Conservation (phyloP, 1,139 yeast species). For the Hanseniaspora gamundiae region DNA sequence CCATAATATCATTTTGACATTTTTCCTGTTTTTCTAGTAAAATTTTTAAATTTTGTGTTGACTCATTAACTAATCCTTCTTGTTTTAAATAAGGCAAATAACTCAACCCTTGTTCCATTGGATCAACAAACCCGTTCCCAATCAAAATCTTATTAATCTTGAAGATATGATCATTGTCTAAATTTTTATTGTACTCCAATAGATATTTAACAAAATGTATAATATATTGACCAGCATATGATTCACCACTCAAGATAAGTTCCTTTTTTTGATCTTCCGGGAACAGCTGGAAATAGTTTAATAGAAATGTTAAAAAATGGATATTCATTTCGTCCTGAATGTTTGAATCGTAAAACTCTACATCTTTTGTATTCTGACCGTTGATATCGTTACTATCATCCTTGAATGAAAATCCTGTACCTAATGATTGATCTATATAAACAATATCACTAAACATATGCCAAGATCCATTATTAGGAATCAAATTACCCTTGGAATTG, state of each 20-base stretch:
- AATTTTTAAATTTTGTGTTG: constrained; percentile 29
- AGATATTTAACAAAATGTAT: constrained; percentile 73
- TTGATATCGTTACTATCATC: constrained; percentile 16
- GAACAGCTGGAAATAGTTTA: constrained; percentile 54
- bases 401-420: constrained; percentile 67
- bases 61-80: constrained; percentile 39
- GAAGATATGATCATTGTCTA: constrained; percentile 7
- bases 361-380: constrained; percentile 21
- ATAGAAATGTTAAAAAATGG: constrained; percentile 55
- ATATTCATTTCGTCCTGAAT: constrained; percentile 40
- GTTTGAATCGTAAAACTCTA: constrained; percentile 37
- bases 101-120: constrained; percentile 70
- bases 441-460: constrained; percentile 64
- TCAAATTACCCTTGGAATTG: constrained; percentile 30
- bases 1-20: constrained; percentile 45
- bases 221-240: constrained; percentile 94
- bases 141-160: constrained; percentile 50
- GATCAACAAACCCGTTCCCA: constrained; percentile 97
- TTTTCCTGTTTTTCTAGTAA: constrained; percentile 42
- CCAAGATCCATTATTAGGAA: constrained; percentile 71
- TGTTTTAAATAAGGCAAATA: constrained; percentile 63
- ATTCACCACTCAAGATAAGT: constrained; percentile 80
- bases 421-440: constrained; percentile 90
- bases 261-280: constrained; percentile 62
- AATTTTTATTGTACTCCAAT: constrained; percentile 33